Evolutionary conservation across 2,329 filamentous ascomycete species (phyloP).

Genomic region (Beauveria sp.): DNA sequence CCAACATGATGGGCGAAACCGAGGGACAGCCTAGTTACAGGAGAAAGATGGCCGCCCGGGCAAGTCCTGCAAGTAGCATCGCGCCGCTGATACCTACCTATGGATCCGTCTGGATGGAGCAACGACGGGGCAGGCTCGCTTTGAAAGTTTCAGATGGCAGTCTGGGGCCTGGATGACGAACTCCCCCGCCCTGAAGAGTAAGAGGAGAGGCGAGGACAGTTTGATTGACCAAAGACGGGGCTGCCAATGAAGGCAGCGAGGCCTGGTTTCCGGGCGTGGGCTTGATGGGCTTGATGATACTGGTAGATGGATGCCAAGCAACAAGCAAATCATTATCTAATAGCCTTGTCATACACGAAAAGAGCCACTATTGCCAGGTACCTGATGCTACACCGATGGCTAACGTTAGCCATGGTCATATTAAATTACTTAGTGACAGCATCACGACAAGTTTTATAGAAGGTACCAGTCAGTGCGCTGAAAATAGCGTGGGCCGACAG

Average conservation of each 20-base stretch:
- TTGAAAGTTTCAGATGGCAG: background rate
- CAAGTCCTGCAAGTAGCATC: background rate
- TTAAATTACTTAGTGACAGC: background rate
- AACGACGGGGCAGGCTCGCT: background rate
- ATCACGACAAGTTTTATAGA: background rate
- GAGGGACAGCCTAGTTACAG: background rate
- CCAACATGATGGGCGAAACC: background rate
- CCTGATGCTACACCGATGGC: background rate
- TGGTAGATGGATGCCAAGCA: too few relatives aligned
- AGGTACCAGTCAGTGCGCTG: background rate
- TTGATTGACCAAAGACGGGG: too few relatives aligned
- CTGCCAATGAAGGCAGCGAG: too few relatives aligned
- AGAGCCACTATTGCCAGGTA: too few relatives aligned
- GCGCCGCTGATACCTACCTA: background rate
- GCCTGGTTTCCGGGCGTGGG: too few relatives aligned
- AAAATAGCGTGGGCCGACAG: background rate
- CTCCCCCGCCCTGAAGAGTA: background rate
- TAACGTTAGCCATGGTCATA: background rate
- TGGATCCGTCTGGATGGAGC: background rate
- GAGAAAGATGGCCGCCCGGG: background rate
- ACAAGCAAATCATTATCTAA: too few relatives aligned
- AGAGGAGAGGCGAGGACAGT: background rate
- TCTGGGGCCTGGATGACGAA: background rate
- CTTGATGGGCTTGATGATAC: too few relatives aligned
- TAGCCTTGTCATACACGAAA: too few relatives aligned